Conservation (phyloP, 306 rosid genomes). For the Gastrolobium villosum region DNA sequence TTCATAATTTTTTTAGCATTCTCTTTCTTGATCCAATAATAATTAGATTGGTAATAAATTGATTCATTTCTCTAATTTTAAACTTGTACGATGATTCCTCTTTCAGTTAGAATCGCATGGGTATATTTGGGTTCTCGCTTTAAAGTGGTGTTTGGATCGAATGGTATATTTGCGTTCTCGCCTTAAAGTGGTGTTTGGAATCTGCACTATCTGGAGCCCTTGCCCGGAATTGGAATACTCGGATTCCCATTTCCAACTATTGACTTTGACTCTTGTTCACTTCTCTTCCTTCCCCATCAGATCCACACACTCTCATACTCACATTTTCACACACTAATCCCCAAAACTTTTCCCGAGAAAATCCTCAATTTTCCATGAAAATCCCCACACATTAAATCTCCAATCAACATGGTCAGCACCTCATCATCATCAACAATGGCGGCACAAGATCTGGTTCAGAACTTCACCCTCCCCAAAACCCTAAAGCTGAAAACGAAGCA, state of each 20-base stretch:
- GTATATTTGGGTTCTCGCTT: too few relatives aligned
- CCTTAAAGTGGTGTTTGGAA: not conserved
- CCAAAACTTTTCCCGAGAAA: constrained; percentile 33
- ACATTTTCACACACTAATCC: not conserved
- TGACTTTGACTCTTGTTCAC: constrained; percentile 26
- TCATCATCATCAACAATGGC: constrained; percentile 36
- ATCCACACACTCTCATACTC: constrained; percentile 22
- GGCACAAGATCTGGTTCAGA: constrained; percentile 59
- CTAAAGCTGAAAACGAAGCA: constrained; percentile 92
- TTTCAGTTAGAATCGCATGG: too few relatives aligned
- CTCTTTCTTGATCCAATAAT: too few relatives aligned
- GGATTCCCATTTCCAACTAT: not conserved
- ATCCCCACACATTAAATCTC: not conserved
- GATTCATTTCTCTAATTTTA: too few relatives aligned
- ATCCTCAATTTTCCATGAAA: constrained; percentile 47
- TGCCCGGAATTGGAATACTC: not conserved
- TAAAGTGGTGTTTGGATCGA: not conserved
- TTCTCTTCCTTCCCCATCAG: constrained; percentile 15
- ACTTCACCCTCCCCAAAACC: constrained; percentile 58
- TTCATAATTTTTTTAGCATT: too few relatives aligned
- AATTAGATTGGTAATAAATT: too few relatives aligned
- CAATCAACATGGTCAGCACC: constrained; percentile 45
- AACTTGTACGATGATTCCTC: too few relatives aligned
- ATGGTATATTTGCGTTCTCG: not conserved
- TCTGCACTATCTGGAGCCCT: constrained; percentile 1